Percentiles rank a stretch among this genome's conserved stretches.
Evolutionary conservation across 1,284 basidiomycete species (phyloP).

Genomic region (Wallemia ichthyophaga): DNA sequence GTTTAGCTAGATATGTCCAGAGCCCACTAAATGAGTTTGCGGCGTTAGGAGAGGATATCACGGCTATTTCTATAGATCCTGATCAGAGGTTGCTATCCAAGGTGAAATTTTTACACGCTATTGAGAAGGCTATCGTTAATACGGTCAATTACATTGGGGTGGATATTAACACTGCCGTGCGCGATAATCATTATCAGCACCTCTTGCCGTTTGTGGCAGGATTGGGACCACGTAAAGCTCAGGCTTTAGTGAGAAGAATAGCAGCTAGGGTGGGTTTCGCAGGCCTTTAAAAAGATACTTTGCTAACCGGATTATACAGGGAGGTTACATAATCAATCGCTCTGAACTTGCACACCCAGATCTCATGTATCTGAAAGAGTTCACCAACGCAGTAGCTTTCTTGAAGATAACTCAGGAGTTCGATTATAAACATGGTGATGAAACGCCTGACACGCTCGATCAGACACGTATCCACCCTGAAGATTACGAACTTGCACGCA

Average conservation of each 20-base stretch:
- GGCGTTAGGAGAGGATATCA: conserved; percentile 49
- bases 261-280: conserved; percentile 29
- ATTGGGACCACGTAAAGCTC: conserved; percentile 79
- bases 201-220: conserved; percentile 76
- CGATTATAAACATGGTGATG: conserved; percentile 23
- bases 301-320: conserved; percentile 21
- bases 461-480: conserved; percentile 89
- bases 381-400: conserved; percentile 71
- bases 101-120: conserved; percentile 48
- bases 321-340: conserved; percentile 53
- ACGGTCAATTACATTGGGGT: conserved; percentile 74
- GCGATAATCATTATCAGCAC: conserved; percentile 56
- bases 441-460: conserved; percentile 65
- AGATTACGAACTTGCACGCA: conserved; percentile 88
- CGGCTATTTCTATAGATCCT: conserved; percentile 45
- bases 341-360: conserved; percentile 51
- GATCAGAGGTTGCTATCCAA: conserved; percentile 49
- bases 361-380: conserved; percentile 54
- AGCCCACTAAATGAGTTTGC: conserved; percentile 82
- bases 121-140: conserved; percentile 71
- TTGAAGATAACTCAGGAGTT: conserved; percentile 49
- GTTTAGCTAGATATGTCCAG: conserved; percentile 71
- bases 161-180: conserved; percentile 73
- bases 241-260: conserved; percentile 55
- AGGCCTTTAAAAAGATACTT: too few relatives aligned